Evolutionary conservation across 441 rosid genomes (phyloP).

Genomic region (Populus hybrid): DNA sequence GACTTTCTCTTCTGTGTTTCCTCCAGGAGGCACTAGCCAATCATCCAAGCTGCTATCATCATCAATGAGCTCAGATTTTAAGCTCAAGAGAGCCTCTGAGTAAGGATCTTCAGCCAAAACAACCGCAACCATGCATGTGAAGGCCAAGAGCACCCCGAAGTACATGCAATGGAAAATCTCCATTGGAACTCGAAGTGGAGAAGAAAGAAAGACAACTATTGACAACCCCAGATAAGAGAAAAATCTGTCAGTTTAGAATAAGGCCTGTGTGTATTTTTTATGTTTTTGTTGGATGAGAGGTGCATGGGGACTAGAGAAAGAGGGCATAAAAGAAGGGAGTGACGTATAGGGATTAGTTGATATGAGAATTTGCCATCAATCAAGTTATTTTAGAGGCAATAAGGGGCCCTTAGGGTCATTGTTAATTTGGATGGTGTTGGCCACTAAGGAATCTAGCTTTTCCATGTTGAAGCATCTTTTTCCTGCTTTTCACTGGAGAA

Average conservation of each 20-base stretch:
- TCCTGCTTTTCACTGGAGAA: constrained; percentile 29
- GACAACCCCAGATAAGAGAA: constrained; percentile 10
- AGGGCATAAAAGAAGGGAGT: constrained; percentile 10
- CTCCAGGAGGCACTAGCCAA: constrained; percentile 54
- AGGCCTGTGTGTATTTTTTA: constrained; percentile 2
- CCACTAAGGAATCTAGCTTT: constrained; percentile 35
- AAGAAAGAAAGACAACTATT: constrained; percentile 9
- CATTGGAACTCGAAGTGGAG: constrained; percentile 46
- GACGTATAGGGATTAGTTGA: constrained; percentile 34
- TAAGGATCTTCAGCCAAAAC: constrained; percentile 50
- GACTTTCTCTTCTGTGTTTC: constrained; percentile 28
- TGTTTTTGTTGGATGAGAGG: constrained; percentile 19
- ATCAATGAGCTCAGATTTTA: constrained; percentile 66
- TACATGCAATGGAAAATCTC: constrained; percentile 37
- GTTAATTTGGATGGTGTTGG: constrained; percentile 39
- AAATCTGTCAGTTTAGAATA: constrained; percentile 17
- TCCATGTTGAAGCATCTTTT: constrained; percentile 22
- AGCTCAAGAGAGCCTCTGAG: constrained; percentile 60
- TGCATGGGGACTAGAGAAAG: constrained; percentile 83
- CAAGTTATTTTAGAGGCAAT: constrained; percentile 33
- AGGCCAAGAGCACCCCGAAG: constrained; percentile 31
- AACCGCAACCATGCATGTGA: constrained; percentile 12
- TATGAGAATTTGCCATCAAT: constrained; percentile 26
- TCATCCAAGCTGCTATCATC: constrained; percentile 43
- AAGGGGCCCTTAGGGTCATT: constrained; percentile 31